These are phyloP conservation scores for Dryas alaskensis DNA, from an alignment of 306 rosid genomes.

Conservation along the genomic window DNA sequence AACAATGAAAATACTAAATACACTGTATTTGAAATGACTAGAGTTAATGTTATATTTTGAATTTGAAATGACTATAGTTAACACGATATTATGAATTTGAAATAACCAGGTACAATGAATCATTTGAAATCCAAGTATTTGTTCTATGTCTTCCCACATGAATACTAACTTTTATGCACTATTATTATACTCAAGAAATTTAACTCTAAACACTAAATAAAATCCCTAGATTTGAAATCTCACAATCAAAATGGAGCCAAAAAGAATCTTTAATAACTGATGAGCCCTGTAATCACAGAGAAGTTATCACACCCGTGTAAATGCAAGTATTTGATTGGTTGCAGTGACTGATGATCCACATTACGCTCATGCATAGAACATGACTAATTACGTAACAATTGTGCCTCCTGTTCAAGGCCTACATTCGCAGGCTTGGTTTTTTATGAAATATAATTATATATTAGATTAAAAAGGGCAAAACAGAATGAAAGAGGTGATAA, in stretches of 20 bases:
- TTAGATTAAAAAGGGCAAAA: conserved; percentile 27
- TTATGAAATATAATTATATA: conserved; percentile 51
- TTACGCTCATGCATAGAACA: conserved; percentile 48
- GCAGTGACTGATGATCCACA: conserved; percentile 57
- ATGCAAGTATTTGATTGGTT: conserved; percentile 88
- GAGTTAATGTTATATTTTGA: not conserved
- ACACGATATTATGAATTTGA: not conserved
- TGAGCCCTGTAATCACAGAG: conserved; percentile 54
- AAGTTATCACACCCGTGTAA: conserved; percentile 74
- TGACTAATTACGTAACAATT: conserved; percentile 75
- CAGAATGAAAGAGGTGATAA: too few species aligned
- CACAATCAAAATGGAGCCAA: not conserved
- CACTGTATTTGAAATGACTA: not conserved
- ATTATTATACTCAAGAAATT: not conserved
- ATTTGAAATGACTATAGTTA: not conserved
- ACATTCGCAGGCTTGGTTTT: conserved; percentile 91
- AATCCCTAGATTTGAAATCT: not conserved
- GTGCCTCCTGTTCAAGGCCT: conserved; percentile 96
- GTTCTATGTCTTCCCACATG: not conserved
- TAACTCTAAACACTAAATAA: not conserved
- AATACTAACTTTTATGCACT: not conserved
- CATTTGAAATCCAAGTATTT: not conserved
- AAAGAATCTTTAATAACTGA: not conserved
- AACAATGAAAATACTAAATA: not conserved
- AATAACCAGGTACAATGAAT: not conserved